A percentile compares a stretch with the other conserved stretches of the same genome.
These are phyloP conservation scores for Blastobotrys mokoenaii DNA, from an alignment of 805 yeast genomes.

Conservation along the genomic window DNA sequence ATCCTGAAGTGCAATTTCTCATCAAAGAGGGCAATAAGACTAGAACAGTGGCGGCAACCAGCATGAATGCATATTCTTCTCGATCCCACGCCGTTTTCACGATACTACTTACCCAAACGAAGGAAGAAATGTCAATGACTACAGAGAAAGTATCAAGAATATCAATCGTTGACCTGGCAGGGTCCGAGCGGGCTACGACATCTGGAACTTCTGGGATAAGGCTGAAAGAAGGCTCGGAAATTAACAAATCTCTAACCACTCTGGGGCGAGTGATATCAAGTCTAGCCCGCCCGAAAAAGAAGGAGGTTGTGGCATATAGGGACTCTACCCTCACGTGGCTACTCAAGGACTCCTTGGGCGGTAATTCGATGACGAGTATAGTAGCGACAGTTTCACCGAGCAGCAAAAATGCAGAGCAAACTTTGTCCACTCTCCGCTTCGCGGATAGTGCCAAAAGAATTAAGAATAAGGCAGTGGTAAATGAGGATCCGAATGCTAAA, in stretches of 20 bases:
- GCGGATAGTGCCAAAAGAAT: slow-evolving; percentile 71
- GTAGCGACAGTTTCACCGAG: slow-evolving; percentile 73
- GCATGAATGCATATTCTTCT: slow-evolving; percentile 55
- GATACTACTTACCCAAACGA: slow-evolving; percentile 42
- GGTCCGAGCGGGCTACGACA: slow-evolving; percentile 53
- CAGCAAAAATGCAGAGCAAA: slow-evolving; percentile 64
- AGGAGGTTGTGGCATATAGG: slow-evolving; percentile 44
- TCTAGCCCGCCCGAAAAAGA: slow-evolving; percentile 12
- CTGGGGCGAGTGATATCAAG: slow-evolving; percentile 50
- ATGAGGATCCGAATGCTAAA: slow-evolving; percentile 53
- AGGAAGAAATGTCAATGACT: slow-evolving; percentile 23
- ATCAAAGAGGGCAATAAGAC: slow-evolving; percentile 41
- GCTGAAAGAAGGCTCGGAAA: slow-evolving; percentile 49
- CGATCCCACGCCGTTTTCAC: slow-evolving; percentile 66
- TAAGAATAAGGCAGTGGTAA: slow-evolving; percentile 52
- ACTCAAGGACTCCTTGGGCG: slow-evolving; percentile 58
- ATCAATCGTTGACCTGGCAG: slow-evolving; percentile 62
- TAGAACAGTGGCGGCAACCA: slow-evolving; percentile 55
- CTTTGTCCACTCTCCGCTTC: slow-evolving; percentile 62
- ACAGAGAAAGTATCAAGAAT: slow-evolving; percentile 44
- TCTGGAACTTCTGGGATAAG: slow-evolving; percentile 38
- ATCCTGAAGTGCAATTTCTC: slow-evolving; percentile 36
- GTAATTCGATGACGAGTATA: slow-evolving; percentile 59
- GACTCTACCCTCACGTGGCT: slow-evolving; percentile 62
- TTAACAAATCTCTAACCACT: slow-evolving; percentile 60